Conservation (phyloP, 345 rosid species). For the Gossypium mustelinum region DNA sequence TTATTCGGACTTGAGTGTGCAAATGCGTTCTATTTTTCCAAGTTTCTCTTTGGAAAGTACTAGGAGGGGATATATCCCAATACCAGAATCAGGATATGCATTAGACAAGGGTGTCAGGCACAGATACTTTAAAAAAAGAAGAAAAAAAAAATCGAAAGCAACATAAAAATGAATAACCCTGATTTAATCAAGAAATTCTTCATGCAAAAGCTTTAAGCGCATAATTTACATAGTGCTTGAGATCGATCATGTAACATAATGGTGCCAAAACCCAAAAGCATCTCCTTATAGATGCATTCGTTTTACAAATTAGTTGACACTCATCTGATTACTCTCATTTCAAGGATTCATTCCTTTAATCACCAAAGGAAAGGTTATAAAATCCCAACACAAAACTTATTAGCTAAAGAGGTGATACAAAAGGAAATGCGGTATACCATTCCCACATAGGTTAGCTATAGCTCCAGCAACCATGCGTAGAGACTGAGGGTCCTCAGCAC, state of each 20-base stretch:
- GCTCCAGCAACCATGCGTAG: constrained; percentile 99
- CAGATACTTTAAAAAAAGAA: neutral
- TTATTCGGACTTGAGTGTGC: neutral
- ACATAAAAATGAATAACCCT: neutral
- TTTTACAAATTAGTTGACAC: neutral
- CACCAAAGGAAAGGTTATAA: neutral
- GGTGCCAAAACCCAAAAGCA: constrained; percentile 43
- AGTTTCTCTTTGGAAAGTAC: neutral
- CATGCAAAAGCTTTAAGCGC: neutral
- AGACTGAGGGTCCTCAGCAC: constrained; percentile 82
- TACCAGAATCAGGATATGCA: neutral
- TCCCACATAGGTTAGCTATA: constrained; percentile 94
- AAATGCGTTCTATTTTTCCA: neutral
- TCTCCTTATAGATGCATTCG: neutral
- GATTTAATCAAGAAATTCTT: neutral
- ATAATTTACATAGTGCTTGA: neutral
- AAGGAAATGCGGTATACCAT: constrained; percentile 47
- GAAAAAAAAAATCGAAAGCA: too few species aligned
- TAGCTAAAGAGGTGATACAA: neutral
- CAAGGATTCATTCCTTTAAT: neutral
- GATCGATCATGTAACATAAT: neutral
- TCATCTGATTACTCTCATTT: neutral
- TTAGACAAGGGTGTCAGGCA: neutral
- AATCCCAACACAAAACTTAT: neutral
- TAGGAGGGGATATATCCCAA: neutral